A percentile compares a stretch with the other conserved stretches of the same genome.
Conservation (phyloP, 129 eudicot genomes). For the Centella asiatica region DNA sequence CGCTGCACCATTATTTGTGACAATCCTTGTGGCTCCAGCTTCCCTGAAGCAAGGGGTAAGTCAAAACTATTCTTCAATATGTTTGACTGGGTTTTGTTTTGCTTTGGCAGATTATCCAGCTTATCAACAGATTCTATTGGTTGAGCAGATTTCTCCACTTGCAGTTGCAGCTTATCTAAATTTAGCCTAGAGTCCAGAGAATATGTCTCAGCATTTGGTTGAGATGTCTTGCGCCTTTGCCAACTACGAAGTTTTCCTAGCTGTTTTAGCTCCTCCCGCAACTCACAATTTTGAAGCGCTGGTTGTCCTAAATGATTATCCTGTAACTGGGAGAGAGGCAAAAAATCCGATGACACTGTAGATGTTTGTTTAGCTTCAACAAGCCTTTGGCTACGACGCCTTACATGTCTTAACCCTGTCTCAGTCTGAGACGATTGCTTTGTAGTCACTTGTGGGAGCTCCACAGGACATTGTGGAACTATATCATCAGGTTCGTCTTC, state of each 20-base stretch:
- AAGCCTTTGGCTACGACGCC: conserved; percentile 8
- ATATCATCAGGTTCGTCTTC: background rate
- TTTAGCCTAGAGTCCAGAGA: background rate
- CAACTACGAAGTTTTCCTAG: conserved; percentile 10
- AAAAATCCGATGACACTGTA: background rate
- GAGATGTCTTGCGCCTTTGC: background rate
- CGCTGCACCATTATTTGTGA: conserved; percentile 1
- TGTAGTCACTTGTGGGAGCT: background rate
- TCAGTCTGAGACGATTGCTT: conserved; percentile 2
- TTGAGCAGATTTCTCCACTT: background rate
- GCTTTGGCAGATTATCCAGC: background rate
- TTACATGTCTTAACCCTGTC: background rate
- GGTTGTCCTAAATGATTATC: background rate
- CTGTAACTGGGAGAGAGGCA: background rate
- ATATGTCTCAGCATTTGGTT: background rate
- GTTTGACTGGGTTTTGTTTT: background rate
- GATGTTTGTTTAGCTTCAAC: background rate
- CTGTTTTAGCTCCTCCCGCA: conserved; percentile 5
- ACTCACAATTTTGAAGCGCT: background rate
- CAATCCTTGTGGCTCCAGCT: background rate
- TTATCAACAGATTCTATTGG: background rate
- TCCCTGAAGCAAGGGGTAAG: no score
- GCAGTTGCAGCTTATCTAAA: background rate
- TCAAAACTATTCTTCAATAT: no score
- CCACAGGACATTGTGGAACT: background rate